Conservation (phyloP, 306 rosid genomes). For the Quillaja saponaria region DNA sequence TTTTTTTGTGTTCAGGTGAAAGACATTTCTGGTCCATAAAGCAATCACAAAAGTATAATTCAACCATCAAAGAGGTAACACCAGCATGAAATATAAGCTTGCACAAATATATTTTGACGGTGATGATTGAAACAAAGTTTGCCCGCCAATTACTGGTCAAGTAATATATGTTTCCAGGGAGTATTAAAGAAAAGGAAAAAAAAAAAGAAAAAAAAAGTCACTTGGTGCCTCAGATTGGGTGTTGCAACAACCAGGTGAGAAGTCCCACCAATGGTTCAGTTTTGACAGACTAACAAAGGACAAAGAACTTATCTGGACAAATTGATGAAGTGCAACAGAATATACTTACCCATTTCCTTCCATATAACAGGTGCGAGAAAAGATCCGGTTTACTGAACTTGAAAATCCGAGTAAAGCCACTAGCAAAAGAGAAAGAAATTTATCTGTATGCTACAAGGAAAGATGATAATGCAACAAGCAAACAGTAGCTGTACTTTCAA, state of each 20-base stretch:
- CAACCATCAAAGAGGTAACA: too few species aligned
- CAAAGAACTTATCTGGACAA: background rate
- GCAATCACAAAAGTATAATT: too few species aligned
- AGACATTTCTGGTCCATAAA: too few species aligned
- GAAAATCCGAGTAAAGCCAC: conserved; percentile 89
- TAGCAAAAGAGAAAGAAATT: conserved; percentile 41
- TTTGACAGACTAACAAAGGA: conserved; percentile 5
- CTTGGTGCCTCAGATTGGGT: background rate
- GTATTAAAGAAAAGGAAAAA: too few species aligned
- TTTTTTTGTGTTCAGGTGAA: too few species aligned
- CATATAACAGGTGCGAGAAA: conserved; percentile 60
- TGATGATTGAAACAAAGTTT: background rate
- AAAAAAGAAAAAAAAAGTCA: background rate
- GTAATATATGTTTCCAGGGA: background rate
- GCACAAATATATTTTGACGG: background rate
- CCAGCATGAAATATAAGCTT: background rate
- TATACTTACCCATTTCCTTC: conserved; percentile 78
- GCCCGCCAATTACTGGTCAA: background rate
- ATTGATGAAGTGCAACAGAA: too few species aligned
- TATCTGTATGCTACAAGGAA: conserved; percentile 18
- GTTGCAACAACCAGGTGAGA: background rate
- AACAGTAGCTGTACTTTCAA: background rate
- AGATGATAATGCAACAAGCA: conserved; percentile 4
- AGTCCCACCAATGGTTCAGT: conserved; percentile 5
- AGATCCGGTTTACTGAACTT: conserved; percentile 65